These are phyloP conservation scores for Daldinia eschscholtzii DNA, from an alignment of 2,329 filamentous ascomycete genomes.

Conservation along the genomic window DNA sequence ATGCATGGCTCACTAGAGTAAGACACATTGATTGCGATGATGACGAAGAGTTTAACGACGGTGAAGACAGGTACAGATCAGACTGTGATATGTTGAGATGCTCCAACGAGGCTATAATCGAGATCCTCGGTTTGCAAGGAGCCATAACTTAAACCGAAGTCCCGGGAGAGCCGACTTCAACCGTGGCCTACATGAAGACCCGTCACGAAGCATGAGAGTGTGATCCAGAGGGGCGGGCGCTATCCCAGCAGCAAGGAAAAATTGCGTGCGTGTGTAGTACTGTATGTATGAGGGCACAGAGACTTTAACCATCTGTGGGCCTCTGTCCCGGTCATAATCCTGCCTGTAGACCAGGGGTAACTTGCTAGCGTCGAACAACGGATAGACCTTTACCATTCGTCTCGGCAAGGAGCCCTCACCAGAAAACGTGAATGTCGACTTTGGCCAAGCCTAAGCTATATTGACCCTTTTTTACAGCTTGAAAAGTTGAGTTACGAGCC, in stretches of 20 bases:
- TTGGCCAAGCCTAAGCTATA: constrained; percentile 17
- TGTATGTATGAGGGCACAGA: constrained; percentile 35
- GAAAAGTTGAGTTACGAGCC: constrained; percentile 13
- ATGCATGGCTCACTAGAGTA: constrained; percentile 52
- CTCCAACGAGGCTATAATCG: constrained; percentile 24
- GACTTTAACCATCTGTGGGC: constrained; percentile 43
- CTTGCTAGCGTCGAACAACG: constrained; percentile 43
- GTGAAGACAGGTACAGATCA: constrained; percentile 27
- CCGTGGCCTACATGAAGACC: constrained; percentile 37
- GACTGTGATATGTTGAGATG: constrained; percentile 24
- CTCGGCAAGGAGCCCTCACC: constrained; percentile 39
- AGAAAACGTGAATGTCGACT: constrained; percentile 39
- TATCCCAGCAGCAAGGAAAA: constrained; percentile 47
- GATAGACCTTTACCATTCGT: constrained; percentile 36
- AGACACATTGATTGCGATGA: constrained; percentile 45
- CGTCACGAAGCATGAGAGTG: constrained; percentile 39
- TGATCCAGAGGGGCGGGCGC: constrained; percentile 48
- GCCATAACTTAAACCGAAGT: constrained; percentile 32
- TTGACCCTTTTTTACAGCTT: constrained; percentile 23
- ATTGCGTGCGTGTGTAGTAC: constrained; percentile 49
- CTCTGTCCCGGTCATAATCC: constrained; percentile 38
- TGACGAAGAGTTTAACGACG: constrained; percentile 21
- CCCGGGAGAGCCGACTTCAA: constrained; percentile 40
- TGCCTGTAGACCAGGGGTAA: constrained; percentile 41
- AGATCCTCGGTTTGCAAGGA: constrained; percentile 29